Base-by-base conservation (phyloP, 2,329 filamentous ascomycete species). In the Cadophora sp. region DNA sequence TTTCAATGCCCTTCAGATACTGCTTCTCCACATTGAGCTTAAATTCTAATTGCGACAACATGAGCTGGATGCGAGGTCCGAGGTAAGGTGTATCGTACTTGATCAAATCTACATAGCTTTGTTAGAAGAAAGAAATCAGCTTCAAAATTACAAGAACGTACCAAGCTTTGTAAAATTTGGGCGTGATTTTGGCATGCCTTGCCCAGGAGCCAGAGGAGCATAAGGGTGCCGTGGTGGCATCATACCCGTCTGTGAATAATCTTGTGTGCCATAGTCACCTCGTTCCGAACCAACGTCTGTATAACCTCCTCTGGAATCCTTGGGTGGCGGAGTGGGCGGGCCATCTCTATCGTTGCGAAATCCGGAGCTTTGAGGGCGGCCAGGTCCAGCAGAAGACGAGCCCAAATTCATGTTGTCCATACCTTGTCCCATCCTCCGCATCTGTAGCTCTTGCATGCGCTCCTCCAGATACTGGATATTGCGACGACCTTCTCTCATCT, bases 11-110 rank as follows among this genome's bases (percentile, higher is more conserved):
- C 77, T 97, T 97, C 73, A 98, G 94, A 81, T 99, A 99, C 81
- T 99, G 96, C 79, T 97, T 97, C 80, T 99, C 96, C 31, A 99
- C 96, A 73, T 96, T 97, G 70, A 99, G 87, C 83, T 99, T 99
- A 84, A 99, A 99, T 81, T 98, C 94, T 72, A 99, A 91, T 80
- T 99, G 96, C 59, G 96, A 97, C 77, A 99, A 85, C 96, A 99
- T 99, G 77, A 98, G 92, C 83, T 99, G 96, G 77, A 99, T 99
- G 74, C 97, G 94, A 69, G 96, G 95, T 40, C 96, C 96, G 71
- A 99, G 90, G 79, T 97, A 93, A 22, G 92, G 92, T 37, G 94
- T 97, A 79, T 99, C 96, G 82, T 97, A 97, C 88, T 98, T 98
- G 83, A 99, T 97, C 71, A 99, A 85, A 81, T 99, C 96, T 97